phyloP scores from a whole-genome alignment of 306 rosid species.

The Quercus dentata region DNA sequence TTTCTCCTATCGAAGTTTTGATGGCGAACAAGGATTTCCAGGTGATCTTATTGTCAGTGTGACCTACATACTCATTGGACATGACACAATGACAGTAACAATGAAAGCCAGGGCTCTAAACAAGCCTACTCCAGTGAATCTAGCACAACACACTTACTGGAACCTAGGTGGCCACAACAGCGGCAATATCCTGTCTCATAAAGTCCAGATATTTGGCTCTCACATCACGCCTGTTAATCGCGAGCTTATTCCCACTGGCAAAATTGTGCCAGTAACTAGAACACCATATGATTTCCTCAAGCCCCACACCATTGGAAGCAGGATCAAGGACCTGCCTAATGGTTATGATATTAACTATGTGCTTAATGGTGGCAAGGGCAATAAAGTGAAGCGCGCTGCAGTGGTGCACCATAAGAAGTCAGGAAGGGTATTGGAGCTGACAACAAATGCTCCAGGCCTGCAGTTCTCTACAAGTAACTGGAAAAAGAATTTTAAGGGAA shows the following conservation, averaged over 20 bases:
- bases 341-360: slow-evolving; percentile 78
- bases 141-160: slow-evolving; percentile 79
- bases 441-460: slow-evolving; percentile 68
- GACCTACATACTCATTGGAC: slow-evolving; percentile 44
- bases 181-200: slow-evolving; percentile 57
- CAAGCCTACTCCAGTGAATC: slow-evolving; percentile 81
- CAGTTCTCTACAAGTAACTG: slow-evolving; percentile 63
- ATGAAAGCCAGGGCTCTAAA: slow-evolving; percentile 71
- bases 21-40: slow-evolving; percentile 92
- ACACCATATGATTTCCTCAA: slow-evolving; percentile 75
- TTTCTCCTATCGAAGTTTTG: slow-evolving; percentile 59
- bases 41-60: slow-evolving; percentile 63
- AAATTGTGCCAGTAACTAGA: slow-evolving; percentile 48
- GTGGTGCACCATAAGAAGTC: slow-evolving; percentile 53
- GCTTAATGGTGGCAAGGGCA: slow-evolving; percentile 38
- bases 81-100: slow-evolving; percentile 33
- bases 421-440: slow-evolving; percentile 59
- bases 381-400: slow-evolving; percentile 40
- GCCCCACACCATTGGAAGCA: slow-evolving; percentile 55
- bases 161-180: slow-evolving; percentile 74
- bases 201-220: slow-evolving; percentile 63
- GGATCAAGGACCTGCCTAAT: slow-evolving; percentile 43
- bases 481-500: slow-evolving; percentile 57
- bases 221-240: slow-evolving; percentile 52
- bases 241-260: slow-evolving; percentile 66